Conservation (phyloP, 1,284 basidiomycete species). For the Moniliophthora roreri region DNA sequence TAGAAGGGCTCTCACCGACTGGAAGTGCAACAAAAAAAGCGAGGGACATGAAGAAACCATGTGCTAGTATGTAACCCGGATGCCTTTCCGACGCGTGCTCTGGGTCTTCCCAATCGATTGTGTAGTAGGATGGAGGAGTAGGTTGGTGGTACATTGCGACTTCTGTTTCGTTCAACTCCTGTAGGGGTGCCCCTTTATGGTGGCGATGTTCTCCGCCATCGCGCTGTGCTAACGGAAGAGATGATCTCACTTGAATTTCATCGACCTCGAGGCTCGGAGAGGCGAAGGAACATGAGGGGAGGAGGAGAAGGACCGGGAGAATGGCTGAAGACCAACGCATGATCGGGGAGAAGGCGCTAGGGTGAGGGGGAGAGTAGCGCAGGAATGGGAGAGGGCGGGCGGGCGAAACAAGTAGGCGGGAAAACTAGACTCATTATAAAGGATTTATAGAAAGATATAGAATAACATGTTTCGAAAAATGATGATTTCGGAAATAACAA, state of each 20-base stretch:
- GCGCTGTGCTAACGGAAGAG: constrained; percentile 15
- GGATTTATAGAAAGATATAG: not conserved
- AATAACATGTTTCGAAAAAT: not conserved
- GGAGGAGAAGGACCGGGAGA: constrained; percentile 29
- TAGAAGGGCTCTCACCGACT: constrained; percentile 48
- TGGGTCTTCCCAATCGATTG: constrained; percentile 65
- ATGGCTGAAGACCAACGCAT: constrained; percentile 27
- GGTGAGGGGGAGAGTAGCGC: constrained; percentile 18
- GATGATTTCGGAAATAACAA: not conserved
- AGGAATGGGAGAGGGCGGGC: constrained; percentile 7
- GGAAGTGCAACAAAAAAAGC: constrained; percentile 80
- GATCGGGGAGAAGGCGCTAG: constrained; percentile 21
- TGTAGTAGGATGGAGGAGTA: constrained; percentile 78
- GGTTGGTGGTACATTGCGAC: constrained; percentile 60
- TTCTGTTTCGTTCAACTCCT: constrained; percentile 72
- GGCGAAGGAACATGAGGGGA: constrained; percentile 25
- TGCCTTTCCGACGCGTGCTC: constrained; percentile 46
- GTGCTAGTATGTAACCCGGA: constrained; percentile 65
- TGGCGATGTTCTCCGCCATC: constrained; percentile 43
- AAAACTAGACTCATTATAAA: not conserved
- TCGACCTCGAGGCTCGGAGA: constrained; percentile 17
- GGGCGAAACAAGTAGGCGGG: not conserved
- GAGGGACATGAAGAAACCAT: constrained; percentile 65
- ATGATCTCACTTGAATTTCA: not conserved
- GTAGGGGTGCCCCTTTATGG: constrained; percentile 48